Conservation (phyloP, 768 basidiomycete species). For the Russula vinacea region DNA sequence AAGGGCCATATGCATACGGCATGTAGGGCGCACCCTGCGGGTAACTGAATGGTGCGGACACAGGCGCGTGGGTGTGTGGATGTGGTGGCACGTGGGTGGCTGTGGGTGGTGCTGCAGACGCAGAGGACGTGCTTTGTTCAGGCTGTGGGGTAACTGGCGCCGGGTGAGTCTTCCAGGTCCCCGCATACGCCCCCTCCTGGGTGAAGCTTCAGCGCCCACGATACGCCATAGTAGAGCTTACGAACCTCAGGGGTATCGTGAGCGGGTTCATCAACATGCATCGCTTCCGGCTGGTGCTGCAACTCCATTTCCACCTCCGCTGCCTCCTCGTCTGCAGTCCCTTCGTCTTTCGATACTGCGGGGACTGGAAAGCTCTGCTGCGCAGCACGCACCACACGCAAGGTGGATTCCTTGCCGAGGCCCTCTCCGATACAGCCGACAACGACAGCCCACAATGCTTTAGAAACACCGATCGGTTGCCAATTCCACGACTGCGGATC, state of each 20-base stretch:
- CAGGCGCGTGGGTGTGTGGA: conserved; percentile 31
- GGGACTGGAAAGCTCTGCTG: conserved; percentile 47
- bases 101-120: conserved; percentile 18
- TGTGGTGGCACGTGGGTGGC: conserved; percentile 29
- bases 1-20: conserved; percentile 40
- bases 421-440: conserved; percentile 56
- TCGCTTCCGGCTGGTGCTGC: conserved; percentile 22
- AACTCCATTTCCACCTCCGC: conserved; percentile 17
- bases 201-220: conserved; percentile 3
- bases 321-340: conserved; percentile 13
- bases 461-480: conserved; percentile 70
- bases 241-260: conserved; percentile 24
- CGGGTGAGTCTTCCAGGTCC: conserved; percentile 24
- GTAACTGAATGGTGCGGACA: conserved; percentile 26
- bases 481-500: conserved; percentile 64
- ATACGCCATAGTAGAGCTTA: neutral
- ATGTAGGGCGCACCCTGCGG: conserved; percentile 36
- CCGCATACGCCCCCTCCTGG: conserved; percentile 22
- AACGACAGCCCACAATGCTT: conserved; percentile 71
- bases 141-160: conserved; percentile 21
- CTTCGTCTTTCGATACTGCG: conserved; percentile 12
- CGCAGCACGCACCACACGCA: conserved; percentile 56
- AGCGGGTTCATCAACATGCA: conserved; percentile 26
- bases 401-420: conserved; percentile 57
- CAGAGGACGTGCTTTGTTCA: conserved; percentile 16